A percentile compares a stretch with the other conserved stretches of the same genome.
phyloP scores from a whole-genome alignment of 2,329 filamentous ascomycete genomes.

The Aphanoascus verrucosus region DNA sequence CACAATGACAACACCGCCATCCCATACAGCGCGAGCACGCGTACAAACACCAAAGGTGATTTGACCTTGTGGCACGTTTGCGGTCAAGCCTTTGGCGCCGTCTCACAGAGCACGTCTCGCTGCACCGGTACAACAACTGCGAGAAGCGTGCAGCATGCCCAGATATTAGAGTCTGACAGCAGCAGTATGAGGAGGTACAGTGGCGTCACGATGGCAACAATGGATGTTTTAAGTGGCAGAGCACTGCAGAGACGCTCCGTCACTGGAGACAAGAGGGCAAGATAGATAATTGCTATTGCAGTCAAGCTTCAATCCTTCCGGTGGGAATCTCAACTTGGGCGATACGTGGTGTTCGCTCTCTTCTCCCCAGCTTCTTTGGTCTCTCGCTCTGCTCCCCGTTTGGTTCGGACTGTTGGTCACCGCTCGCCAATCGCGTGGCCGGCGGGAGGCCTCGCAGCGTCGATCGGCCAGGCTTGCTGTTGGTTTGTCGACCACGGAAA shows the following conservation, averaged over 20 bases:
- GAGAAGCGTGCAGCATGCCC: not conserved
- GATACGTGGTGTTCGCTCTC: not conserved
- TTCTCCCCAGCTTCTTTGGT: not conserved
- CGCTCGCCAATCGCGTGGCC: constrained; percentile 1
- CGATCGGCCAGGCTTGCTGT: not conserved
- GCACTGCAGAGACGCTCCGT: not conserved
- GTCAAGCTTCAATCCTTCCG: not conserved
- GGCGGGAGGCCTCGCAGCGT: not conserved
- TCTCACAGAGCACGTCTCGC: constrained; percentile 4
- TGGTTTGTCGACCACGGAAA: not conserved
- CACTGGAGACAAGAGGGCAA: not conserved
- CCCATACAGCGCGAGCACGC: not conserved
- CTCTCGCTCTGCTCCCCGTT: constrained; percentile 3
- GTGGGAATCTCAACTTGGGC: not conserved
- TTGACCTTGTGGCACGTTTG: constrained; percentile 1
- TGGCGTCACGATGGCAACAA: constrained; percentile 1
- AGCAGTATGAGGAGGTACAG: not conserved
- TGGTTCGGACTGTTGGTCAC: not conserved
- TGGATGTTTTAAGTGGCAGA: not conserved
- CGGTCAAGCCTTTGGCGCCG: constrained; percentile 7
- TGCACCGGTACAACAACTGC: not conserved
- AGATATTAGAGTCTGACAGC: constrained; percentile 5
- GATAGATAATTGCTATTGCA: too few relatives aligned
- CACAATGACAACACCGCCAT: not conserved
- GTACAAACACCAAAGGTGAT: not conserved